Evolutionary conservation across 2,329 filamentous ascomycete genomes (phyloP).

Genomic region (Trichoderma brevicompactum): DNA sequence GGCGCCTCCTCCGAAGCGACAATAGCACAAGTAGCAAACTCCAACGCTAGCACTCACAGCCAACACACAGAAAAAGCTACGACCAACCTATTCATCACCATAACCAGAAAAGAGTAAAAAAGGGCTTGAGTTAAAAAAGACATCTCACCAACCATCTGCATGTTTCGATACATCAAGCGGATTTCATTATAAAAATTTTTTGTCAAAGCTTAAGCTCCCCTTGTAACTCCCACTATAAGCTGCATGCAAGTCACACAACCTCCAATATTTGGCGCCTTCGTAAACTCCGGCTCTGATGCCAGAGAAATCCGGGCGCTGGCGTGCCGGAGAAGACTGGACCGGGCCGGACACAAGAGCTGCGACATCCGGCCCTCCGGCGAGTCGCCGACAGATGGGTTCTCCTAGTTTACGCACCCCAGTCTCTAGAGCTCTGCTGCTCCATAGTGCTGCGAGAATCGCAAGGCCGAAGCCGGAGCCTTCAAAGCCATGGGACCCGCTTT

Average conservation of each 20-base stretch:
- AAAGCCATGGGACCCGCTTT: constrained; percentile 15
- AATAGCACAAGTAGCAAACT: not conserved
- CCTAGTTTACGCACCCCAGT: constrained; percentile 1
- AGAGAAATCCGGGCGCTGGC: not conserved
- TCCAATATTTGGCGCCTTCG: too few species aligned
- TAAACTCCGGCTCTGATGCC: not conserved
- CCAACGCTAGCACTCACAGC: not conserved
- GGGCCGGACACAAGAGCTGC: constrained; percentile 7
- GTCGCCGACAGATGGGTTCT: constrained; percentile 5
- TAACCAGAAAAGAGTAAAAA: not conserved
- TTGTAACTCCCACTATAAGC: too few species aligned
- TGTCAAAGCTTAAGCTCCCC: too few species aligned
- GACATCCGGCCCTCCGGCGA: constrained; percentile 12
- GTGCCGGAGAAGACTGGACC: not conserved
- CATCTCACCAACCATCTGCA: too few species aligned
- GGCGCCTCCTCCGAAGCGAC: not conserved
- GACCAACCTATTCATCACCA: not conserved
- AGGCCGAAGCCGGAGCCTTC: constrained; percentile 24
- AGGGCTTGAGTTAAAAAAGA: too few species aligned
- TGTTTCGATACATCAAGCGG: too few species aligned
- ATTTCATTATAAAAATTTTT: too few species aligned
- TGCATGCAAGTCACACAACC: too few species aligned
- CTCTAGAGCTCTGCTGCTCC: constrained; percentile 7
- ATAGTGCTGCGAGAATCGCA: not conserved
- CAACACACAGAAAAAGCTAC: not conserved